A percentile compares a stretch with the other conserved stretches of the same genome.
Evolutionary conservation across 768 basidiomycete species (phyloP).

Genomic region (Gelatoporia subvermispora): DNA sequence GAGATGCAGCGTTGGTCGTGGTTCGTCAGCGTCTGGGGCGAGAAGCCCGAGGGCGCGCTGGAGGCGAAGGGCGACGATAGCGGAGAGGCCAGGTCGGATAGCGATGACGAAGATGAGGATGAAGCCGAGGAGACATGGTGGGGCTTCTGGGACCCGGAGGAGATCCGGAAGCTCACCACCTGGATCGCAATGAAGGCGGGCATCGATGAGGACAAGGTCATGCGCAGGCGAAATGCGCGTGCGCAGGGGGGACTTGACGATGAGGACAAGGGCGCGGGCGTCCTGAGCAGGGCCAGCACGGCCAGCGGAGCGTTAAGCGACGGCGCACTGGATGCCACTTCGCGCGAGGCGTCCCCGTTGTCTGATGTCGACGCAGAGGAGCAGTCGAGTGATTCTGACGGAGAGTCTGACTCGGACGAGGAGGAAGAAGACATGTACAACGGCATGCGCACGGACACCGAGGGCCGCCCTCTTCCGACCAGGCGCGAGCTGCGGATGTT

Average conservation of each 20-base stretch:
- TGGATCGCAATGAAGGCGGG: slow-evolving; percentile 56
- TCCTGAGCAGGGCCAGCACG: slow-evolving; percentile 1
- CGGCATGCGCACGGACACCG: slow-evolving; percentile 5
- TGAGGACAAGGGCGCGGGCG: background rate
- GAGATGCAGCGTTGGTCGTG: slow-evolving; percentile 63
- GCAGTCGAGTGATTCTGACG: background rate
- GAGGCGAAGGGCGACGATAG: slow-evolving; percentile 19
- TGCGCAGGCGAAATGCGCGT: background rate
- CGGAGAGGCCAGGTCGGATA: slow-evolving; percentile 12
- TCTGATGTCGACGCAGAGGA: slow-evolving; percentile 12
- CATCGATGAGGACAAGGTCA: slow-evolving; percentile 27
- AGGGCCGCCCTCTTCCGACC: slow-evolving; percentile 18
- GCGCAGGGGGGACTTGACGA: background rate
- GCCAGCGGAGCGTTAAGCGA: background rate
- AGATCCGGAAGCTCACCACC: slow-evolving; percentile 59
- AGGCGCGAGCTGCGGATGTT: slow-evolving; percentile 37
- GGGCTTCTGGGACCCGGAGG: slow-evolving; percentile 63
- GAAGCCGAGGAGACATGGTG: slow-evolving; percentile 60
- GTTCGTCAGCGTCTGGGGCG: slow-evolving; percentile 76
- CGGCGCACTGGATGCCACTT: background rate
- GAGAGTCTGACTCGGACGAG: slow-evolving; percentile 10
- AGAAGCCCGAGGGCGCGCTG: slow-evolving; percentile 33
- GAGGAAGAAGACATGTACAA: slow-evolving; percentile 16
- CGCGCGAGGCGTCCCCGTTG: slow-evolving; percentile 13
- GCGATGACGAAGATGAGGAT: slow-evolving; percentile 29